Percentiles rank a stretch among this genome's conserved stretches.
phyloP scores from a whole-genome alignment of 208 protist genomes.

The Trypanosoma brucei region DNA sequence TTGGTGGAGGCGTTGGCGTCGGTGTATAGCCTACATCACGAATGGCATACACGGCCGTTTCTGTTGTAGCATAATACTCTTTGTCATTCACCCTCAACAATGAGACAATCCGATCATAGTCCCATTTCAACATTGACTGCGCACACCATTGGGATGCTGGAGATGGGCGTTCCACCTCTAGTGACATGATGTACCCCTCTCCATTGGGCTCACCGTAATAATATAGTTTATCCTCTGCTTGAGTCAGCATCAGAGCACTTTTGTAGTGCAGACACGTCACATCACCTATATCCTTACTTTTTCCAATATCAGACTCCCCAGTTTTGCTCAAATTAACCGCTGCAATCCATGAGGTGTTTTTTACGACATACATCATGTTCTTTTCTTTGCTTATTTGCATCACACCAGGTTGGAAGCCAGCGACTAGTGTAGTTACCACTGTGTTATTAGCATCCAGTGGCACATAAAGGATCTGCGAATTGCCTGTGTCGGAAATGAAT shows the following conservation, averaged over 20 bases:
- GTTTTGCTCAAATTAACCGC: conserved; percentile 6
- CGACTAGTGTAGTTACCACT: conserved; percentile 7
- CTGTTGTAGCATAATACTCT: conserved; percentile 21
- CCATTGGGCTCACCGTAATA: conserved; percentile 16
- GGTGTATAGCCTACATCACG: conserved; percentile 2
- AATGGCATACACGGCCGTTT: conserved; percentile 15
- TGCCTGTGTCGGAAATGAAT: conserved; percentile 44
- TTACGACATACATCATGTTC: conserved; percentile 16
- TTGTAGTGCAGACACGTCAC: conserved; percentile 10
- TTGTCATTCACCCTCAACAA: conserved; percentile 6
- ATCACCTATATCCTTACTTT: conserved; percentile 14
- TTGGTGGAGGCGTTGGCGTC: conserved; percentile 1
- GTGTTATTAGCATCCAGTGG: conserved; percentile 1
- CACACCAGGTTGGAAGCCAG: conserved; percentile 8
- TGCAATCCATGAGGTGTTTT: conserved; percentile 3
- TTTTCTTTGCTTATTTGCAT: conserved; percentile 15
- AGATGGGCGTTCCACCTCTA: neutral
- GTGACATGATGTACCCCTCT: neutral
- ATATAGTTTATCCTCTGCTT: conserved; percentile 16
- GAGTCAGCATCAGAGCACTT: conserved; percentile 15
- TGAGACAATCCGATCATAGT: neutral
- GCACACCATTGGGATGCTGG: neutral
- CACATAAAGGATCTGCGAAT: conserved; percentile 29
- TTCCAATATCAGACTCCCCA: neutral
- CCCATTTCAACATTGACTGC: conserved; percentile 7